Evolutionary conservation across 2,329 filamentous ascomycete genomes (phyloP).

Genomic region (Ceratocystis papillata): DNA sequence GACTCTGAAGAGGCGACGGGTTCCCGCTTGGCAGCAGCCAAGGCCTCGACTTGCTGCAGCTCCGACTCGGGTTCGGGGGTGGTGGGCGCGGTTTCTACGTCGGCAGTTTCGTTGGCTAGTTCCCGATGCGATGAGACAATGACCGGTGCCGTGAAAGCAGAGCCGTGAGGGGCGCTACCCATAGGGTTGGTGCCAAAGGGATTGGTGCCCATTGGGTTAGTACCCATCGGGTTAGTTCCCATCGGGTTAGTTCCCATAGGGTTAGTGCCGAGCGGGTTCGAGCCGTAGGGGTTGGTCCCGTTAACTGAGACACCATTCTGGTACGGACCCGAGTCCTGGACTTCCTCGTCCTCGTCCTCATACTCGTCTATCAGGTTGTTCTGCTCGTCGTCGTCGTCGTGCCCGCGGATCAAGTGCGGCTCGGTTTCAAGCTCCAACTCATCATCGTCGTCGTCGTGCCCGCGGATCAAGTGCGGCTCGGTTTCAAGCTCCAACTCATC

Average conservation of each 20-base stretch:
- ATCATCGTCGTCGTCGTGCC: not conserved
- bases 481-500: slow-evolving; percentile 11
- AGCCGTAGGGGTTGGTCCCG: slow-evolving; percentile 11
- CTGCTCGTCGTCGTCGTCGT: slow-evolving; percentile 5
- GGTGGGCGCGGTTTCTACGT: slow-evolving; percentile 22
- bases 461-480: slow-evolving; percentile 1
- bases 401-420: not conserved
- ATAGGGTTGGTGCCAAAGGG: slow-evolving; percentile 7
- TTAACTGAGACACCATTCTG: slow-evolving; percentile 18
- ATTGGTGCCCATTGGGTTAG: slow-evolving; percentile 8
- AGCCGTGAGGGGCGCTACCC: not conserved
- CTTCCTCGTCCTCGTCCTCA: slow-evolving; percentile 18
- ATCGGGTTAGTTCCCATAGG: slow-evolving; percentile 1
- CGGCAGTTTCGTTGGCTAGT: slow-evolving; percentile 15
- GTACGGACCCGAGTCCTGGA: slow-evolving; percentile 16
- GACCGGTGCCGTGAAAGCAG: not conserved
- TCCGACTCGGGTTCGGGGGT: slow-evolving; percentile 22
- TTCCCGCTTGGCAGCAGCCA: not conserved
- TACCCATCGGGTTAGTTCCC: not conserved
- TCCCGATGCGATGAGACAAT: slow-evolving; percentile 4
- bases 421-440: slow-evolving; percentile 11
- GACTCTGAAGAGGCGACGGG: not conserved
- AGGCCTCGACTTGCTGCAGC: not conserved
- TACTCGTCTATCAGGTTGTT: slow-evolving; percentile 17
- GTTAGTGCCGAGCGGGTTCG: slow-evolving; percentile 9